Evolutionary conservation across 139 green algal species (phyloP), one percentile per base, ranked within the genome.

Genomic region (Chlorella vulgaris): DNA sequence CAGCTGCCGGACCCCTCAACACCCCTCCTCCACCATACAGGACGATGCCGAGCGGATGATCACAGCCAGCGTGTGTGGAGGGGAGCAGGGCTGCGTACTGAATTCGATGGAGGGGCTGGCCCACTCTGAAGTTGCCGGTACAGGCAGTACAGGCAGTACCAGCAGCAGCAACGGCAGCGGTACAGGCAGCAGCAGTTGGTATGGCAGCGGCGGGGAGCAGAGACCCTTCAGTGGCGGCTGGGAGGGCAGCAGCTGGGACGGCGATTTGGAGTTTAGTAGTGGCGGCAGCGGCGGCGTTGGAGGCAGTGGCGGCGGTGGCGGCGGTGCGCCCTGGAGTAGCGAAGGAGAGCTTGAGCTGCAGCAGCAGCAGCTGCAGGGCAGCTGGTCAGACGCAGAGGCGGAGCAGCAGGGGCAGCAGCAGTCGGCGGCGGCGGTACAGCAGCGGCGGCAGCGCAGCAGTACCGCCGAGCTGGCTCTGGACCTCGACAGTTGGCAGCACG

Each of bases 31-130:
- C 47, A 10, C 47, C 47, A 58, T 42, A 36, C 53, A 79, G 73
- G 73, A 78, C n/a, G 87, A 92, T 36, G 93, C 93, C 7, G 88
- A 93, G 71, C 74, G 81, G 31, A 55, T 83, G 39, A 83, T 76
- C 36, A 50, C 28, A 1, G 47, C 62, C 33, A 69, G 39, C n/a
- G n/a, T 83, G 65, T 83, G 69, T 19, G 42, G 7, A 35, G 69
- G 70, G 24, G 70, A 78, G 60, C 10, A 29, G 43, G 35, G 18
- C 8, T 75, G 76, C 82, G 35, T 81, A 7, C 19, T 51, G 15
- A 2, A 62, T 5, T 75, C 66, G 4, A 29, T 86, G 31, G 74
- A 82, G 5, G 7, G 13, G n/a, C 76, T 82, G 22, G 65, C 31
- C 22, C 76, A 74, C 21, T 38, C 58, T 38, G 69, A 62, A 28